Base-by-base conservation (phyloP, 2,329 filamentous ascomycete species). In the Ciborinia camelliae region DNA sequence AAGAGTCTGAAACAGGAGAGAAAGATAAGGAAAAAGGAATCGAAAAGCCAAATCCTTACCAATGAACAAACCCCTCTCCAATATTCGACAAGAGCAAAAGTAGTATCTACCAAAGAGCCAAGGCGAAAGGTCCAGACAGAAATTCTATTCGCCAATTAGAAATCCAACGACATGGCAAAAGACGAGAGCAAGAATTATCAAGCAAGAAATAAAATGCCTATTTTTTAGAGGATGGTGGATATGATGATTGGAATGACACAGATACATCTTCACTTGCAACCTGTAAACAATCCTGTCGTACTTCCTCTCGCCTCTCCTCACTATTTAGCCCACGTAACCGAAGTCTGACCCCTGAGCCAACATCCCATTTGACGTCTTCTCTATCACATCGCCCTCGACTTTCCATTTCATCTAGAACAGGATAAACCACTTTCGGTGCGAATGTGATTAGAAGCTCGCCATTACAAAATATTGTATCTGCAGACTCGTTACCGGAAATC, bases 231-330 rank as follows among this genome's bases (percentile, higher is more conserved):
- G 51, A 26, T n/a, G 20, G 7, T 47, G 10, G 20, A 4, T 50
- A 54, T 37, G 60, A 63, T 48, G 60, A 48, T n/a, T 63, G 60
- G 60, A 45, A 39, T 3, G 50, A 63, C 12, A 63, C 50, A 26
- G 50, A 63, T n/a, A 39, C 50, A 12, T 63, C 60, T 32, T 62
- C 60, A 4, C 23, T 28, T 18, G n/a, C 60, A 39, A n/a, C 39
- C 2, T 62, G 37, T 2, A 45, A 35, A 51, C 60, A 50, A 47
- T 37, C 50, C 2, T 37, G 48, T 8, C 41, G 60, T 20, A 41
- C 53, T 30, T 54, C 39, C 32, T 63, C 60, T 8, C 30, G 41
- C 5, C 41, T 63, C 20, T 63, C 60, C 28, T 62, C 50, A 9
- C 32, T 63, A 32, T 63, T 63, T 35, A 39, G 50, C n/a, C 39